A percentile compares a stretch with the other conserved stretches of the same genome.
These are phyloP conservation scores for Mycena metata DNA, from an alignment of 768 basidiomycete genomes.

Conservation along the genomic window DNA sequence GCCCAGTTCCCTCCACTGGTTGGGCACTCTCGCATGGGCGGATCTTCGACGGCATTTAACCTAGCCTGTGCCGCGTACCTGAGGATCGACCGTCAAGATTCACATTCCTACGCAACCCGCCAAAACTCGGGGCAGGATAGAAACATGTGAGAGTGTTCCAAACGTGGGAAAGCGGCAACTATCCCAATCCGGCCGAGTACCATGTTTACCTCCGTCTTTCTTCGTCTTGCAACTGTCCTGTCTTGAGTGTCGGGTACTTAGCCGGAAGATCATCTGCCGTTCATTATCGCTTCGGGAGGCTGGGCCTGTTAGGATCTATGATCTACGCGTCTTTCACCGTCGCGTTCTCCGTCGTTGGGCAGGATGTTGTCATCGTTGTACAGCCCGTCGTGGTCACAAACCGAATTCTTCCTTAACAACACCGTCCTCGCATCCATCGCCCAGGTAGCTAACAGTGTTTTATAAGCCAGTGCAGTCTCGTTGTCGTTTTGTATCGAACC, in stretches of 20 bases:
- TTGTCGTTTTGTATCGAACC: conserved; percentile 42
- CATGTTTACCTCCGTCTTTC: conserved; percentile 9
- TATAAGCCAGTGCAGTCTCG: conserved; percentile 38
- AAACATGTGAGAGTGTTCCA: conserved; percentile 17
- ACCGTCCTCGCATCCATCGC: conserved; percentile 43
- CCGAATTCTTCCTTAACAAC: conserved; percentile 26
- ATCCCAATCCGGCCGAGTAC: not conserved
- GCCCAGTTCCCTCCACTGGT: not conserved
- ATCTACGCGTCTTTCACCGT: conserved; percentile 29
- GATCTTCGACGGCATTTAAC: not conserved
- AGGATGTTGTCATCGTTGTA: conserved; percentile 45
- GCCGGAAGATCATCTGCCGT: conserved; percentile 22
- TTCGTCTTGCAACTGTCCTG: not conserved
- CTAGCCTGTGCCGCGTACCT: conserved; percentile 17
- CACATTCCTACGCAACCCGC: not conserved
- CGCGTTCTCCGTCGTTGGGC: conserved; percentile 23
- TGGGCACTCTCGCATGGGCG: not conserved
- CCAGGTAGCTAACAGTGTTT: conserved; percentile 45
- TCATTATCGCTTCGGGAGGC: conserved; percentile 26
- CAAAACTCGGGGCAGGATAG: not conserved
- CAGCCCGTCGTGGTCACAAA: conserved; percentile 51
- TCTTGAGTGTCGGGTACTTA: not conserved
- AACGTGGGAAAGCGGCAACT: not conserved
- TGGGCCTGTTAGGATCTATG: conserved; percentile 32
- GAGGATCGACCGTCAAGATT: conserved; percentile 21